A percentile compares a stretch with the other conserved stretches of the same genome.
Evolutionary conservation across 306 rosid genomes (phyloP).

Genomic region (Nissolia schottii): DNA sequence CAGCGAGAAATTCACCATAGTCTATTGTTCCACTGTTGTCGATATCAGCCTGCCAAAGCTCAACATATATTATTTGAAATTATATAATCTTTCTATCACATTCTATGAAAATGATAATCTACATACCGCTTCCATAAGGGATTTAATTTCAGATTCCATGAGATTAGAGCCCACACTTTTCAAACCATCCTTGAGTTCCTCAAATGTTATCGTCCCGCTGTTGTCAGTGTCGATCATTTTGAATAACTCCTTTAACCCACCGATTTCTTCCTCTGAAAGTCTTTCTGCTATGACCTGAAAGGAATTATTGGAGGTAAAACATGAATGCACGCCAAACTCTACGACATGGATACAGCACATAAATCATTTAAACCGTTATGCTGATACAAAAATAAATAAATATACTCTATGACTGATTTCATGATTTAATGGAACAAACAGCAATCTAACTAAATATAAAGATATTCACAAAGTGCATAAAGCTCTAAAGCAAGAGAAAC

Average conservation of each 20-base stretch:
- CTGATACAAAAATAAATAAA: not conserved
- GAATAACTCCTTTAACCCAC: conserved; percentile 83
- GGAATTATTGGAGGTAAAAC: not conserved
- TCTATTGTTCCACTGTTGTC: conserved; percentile 86
- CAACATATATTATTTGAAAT: conserved; percentile 2
- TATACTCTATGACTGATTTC: not conserved
- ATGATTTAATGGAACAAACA: not conserved
- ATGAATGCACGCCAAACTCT: not conserved
- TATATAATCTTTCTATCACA: not conserved
- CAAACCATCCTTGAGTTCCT: conserved; percentile 81
- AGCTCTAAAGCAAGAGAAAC: not conserved
- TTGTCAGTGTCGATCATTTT: conserved; percentile 83
- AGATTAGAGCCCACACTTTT: conserved; percentile 76
- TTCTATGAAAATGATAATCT: conserved; percentile 24
- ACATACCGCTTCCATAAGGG: conserved; percentile 87
- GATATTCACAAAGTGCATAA: not conserved
- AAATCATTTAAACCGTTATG: not conserved
- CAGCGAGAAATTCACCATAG: conserved; percentile 91
- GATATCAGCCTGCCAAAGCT: conserved; percentile 70
- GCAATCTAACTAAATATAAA: not conserved
- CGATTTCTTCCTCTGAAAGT: conserved; percentile 93
- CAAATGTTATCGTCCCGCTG: conserved; percentile 82
- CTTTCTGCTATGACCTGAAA: conserved; percentile 85
- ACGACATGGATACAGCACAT: conserved; percentile 1
- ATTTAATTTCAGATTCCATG: conserved; percentile 78